A percentile compares a stretch with the other conserved stretches of the same genome.
phyloP scores from a whole-genome alignment of 2,329 filamentous ascomycete species.

The Aciculosporium take region DNA sequence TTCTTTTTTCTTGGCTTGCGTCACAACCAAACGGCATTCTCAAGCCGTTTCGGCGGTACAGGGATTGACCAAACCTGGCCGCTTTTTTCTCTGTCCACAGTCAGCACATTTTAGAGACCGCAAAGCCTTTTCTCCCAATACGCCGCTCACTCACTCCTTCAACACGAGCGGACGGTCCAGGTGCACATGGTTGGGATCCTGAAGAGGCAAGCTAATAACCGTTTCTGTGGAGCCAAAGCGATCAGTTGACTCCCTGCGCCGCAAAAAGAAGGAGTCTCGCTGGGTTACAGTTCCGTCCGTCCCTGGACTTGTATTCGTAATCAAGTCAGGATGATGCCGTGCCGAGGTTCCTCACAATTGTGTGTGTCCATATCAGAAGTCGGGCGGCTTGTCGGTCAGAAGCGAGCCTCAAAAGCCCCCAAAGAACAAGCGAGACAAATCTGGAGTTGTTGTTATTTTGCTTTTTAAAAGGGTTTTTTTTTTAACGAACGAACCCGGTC shows the following conservation, averaged over 20 bases:
- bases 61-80: background rate
- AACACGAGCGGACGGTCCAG: background rate
- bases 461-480: too few relatives aligned
- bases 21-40: background rate
- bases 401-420: background rate
- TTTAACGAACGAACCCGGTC: background rate
- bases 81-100: background rate
- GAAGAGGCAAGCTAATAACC: background rate
- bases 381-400: background rate
- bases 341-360: background rate
- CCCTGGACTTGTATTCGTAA: background rate
- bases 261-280: too few relatives aligned
- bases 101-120: background rate
- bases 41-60: background rate
- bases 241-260: background rate
- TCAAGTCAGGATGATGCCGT: background rate
- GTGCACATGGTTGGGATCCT: background rate
- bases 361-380: background rate
- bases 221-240: background rate
- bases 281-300: too few relatives aligned
- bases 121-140: background rate
- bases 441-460: too few relatives aligned
- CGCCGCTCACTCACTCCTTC: background rate
- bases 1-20: background rate
- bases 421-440: too few relatives aligned